phyloP scores from a whole-genome alignment of 331 rosid species.

The Erythrophleum ivorense region DNA sequence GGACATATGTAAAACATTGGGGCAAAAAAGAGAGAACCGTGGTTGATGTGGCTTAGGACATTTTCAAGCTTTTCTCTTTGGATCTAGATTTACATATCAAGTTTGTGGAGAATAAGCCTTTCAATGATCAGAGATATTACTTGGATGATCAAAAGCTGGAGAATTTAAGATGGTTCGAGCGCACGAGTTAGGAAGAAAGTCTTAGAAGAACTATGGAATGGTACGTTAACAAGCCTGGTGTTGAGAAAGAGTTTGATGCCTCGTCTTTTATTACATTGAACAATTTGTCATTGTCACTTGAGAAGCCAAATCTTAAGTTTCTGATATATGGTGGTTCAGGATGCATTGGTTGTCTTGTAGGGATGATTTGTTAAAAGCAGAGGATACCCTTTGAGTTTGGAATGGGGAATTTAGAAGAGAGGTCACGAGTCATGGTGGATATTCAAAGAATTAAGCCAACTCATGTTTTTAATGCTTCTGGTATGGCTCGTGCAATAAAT shows the following conservation, averaged over 20 bases:
- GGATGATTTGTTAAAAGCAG: slow-evolving; percentile 64
- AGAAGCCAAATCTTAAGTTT: slow-evolving; percentile 49
- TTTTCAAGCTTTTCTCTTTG: slow-evolving; percentile 57
- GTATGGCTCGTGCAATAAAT: slow-evolving; percentile 63
- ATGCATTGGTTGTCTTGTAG: slow-evolving; percentile 71
- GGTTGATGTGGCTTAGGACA: slow-evolving; percentile 65
- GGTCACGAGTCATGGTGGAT: slow-evolving; percentile 60
- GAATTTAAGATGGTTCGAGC: slow-evolving; percentile 65
- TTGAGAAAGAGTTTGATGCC: slow-evolving; percentile 51
- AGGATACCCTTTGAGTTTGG: slow-evolving; percentile 61
- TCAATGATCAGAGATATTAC: slow-evolving; percentile 75
- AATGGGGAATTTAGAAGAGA: slow-evolving; percentile 62
- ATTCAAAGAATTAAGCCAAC: slow-evolving; percentile 62
- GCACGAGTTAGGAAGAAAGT: slow-evolving; percentile 72
- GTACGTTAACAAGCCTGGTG: slow-evolving; percentile 68
- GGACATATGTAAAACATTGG: slow-evolving; percentile 79
- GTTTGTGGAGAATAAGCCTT: slow-evolving; percentile 72
- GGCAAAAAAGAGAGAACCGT: slow-evolving; percentile 72
- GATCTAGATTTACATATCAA: slow-evolving; percentile 51
- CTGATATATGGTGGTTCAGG: slow-evolving; percentile 73
- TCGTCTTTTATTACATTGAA: slow-evolving; percentile 15
- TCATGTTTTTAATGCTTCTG: slow-evolving; percentile 74
- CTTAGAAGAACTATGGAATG: slow-evolving; percentile 68
- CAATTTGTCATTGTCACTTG: background rate
- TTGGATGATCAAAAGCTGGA: slow-evolving; percentile 69